A percentile compares a stretch with the other conserved stretches of the same genome.
phyloP scores from a whole-genome alignment of 78 protist species.

The Isochrysis galbana region DNA sequence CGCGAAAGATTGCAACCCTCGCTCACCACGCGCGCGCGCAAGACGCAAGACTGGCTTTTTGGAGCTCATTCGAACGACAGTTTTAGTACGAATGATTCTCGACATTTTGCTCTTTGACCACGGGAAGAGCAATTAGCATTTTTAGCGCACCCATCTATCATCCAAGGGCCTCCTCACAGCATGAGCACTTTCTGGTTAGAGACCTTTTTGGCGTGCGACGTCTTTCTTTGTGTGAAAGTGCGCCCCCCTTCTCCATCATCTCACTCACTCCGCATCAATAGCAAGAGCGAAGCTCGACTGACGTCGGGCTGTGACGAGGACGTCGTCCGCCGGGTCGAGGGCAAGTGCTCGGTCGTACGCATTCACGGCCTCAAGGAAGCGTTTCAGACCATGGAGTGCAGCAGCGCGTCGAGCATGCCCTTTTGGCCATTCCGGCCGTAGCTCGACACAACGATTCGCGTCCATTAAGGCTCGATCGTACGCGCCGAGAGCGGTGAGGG shows the following conservation, averaged over 20 bases:
- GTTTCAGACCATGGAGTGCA: neutral
- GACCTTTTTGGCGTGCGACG: too few relatives aligned
- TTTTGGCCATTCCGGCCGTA: conserved; percentile 87
- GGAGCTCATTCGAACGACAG: too few relatives aligned
- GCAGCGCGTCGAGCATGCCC: conserved; percentile 36
- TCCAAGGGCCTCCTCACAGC: too few relatives aligned
- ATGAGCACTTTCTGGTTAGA: too few relatives aligned
- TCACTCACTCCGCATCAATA: neutral
- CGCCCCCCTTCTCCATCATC: neutral
- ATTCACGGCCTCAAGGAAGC: neutral
- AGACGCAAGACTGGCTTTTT: too few relatives aligned
- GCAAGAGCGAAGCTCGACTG: neutral
- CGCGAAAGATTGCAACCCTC: too few relatives aligned
- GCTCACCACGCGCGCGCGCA: too few relatives aligned
- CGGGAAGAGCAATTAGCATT: too few relatives aligned
- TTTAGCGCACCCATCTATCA: too few relatives aligned
- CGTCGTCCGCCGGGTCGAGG: neutral
- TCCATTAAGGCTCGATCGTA: conserved; percentile 76
- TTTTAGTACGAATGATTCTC: too few relatives aligned
- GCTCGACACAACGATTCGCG: conserved; percentile 63
- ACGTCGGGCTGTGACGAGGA: neutral
- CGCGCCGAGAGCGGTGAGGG: neutral
- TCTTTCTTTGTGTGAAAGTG: too few relatives aligned
- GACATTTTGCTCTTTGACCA: too few relatives aligned
- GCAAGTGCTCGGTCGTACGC: neutral